Evolutionary conservation across 148 eudicot species (phyloP), one percentile per base, ranked within the genome.

Genomic region (Rhododendron griersonianum): DNA sequence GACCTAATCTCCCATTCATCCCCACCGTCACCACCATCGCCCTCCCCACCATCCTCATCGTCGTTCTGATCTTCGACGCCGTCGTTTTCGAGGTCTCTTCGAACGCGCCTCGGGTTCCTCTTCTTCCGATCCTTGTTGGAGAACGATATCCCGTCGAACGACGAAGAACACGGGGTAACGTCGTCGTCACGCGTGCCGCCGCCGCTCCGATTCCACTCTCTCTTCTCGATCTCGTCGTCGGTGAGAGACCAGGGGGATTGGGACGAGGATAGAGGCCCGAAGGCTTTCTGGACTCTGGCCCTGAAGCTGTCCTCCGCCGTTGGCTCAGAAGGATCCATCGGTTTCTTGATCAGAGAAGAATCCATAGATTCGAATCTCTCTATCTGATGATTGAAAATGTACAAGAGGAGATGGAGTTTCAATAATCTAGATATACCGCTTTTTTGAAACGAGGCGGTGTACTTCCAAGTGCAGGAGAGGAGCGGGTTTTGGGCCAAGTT

Each of bases 171-270:
- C 30, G 82, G 90, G 19, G 10, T 77, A 19, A 28, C 75, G 30
- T 86, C 88, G 69, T 84, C 86, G 76, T 86, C 85, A 47, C 84
- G 19, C 23, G 75, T 5, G 76, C 30, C 33, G 25, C 65, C 25
- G 3, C 4, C 13, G 30, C 57, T 33, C n/a, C 87, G 76, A 1
- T 51, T 65, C 87, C 88, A 84, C 83, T 87, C 84, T 51, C 86
- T 80, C 83, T 84, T 87, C 73, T 89, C 85, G 33, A 87, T 75
- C 85, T 87, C 85, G 50, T 82, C 87, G 79, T 25, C 89, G 5
- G 89, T 87, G 41, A 89, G 80, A 61, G 90, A 87, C 90, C 90
- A 89, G 15, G 88, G 78, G 5, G 87, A 74, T 39, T 16, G 78
- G 39, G 84, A 41, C 4, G 87, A 73, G 3, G 89, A 57, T 0